Base-by-base conservation (phyloP, 1,284 basidiomycete species). In the Ceratobasidium sp. region DNA sequence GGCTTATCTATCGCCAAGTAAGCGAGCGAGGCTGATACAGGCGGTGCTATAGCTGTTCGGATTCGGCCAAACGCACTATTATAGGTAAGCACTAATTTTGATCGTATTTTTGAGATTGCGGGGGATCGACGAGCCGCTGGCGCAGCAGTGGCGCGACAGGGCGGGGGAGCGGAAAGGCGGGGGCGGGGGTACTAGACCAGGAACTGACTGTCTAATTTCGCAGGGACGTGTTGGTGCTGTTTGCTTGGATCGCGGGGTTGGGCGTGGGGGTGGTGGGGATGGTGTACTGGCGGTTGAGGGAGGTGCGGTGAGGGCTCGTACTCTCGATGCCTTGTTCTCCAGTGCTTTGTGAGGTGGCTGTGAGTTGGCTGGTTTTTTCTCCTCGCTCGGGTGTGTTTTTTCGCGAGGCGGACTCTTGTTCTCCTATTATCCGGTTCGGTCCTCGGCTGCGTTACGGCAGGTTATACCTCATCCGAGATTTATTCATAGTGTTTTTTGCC, bases 161-260 rank as follows among this genome's bases (percentile, higher is more conserved):
- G 11, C 4, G 11, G 35, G 11, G 6, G 16, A 23, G 47, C 6
- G 16, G 6, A 18, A 18, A 18, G 47, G 52, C 28, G 52, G 23
- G 52, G 52, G 52, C 14, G 50, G 50, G 50, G 23, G 9, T 21
- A 21, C 47, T 55, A 14, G 52, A 5, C 6, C 52, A 14, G 55
- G 28, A 28, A 16, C n/a, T 41, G 18, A 30, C 55, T 30, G 55
- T 18, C 23, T 73, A 7, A 16, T 16, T 41, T 55, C 69, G 73
- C 74, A 82, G 84, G 58, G 92, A 96, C 77, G 92, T 96, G 5
- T 84, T 97, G 32, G 89, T 96, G 30, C 80, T 95, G 55, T 94
- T 95, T 76, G 94, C 87, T 0, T 96, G 91, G 79, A 91, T 95
- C 69, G 89, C 87, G 2, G 93, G 90, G 0, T 94, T 94, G 77